These are phyloP conservation scores for Didymella exigua DNA, from an alignment of 2,329 filamentous ascomycete species.

Conservation along the genomic window DNA sequence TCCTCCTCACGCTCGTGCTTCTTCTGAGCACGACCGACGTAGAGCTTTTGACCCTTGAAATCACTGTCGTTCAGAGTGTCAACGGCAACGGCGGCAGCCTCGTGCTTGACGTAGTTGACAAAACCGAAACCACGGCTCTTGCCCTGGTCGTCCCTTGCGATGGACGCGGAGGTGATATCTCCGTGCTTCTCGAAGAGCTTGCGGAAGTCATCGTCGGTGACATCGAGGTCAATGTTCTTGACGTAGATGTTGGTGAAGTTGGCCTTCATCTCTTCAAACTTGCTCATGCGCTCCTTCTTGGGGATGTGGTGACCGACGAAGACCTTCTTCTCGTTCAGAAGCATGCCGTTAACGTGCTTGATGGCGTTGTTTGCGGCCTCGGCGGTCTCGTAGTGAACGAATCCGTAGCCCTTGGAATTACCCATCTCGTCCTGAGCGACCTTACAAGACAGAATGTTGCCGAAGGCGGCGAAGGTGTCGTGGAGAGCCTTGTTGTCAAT, in stretches of 20 bases:
- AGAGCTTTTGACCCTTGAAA: conserved; percentile 92
- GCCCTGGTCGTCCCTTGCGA: conserved; percentile 85
- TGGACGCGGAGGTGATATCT: conserved; percentile 92
- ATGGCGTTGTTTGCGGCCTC: conserved; percentile 96
- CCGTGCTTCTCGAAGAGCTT: conserved; percentile 89
- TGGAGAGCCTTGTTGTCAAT: conserved; percentile 99
- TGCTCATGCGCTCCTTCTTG: conserved; percentile 99
- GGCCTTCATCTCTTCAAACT: conserved; percentile 99
- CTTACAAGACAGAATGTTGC: conserved; percentile 99
- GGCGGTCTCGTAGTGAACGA: conserved; percentile 99
- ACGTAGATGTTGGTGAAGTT: conserved; percentile 99
- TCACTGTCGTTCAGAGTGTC: conserved; percentile 91
- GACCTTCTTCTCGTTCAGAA: conserved; percentile 99
- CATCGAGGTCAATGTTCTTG: conserved; percentile 91
- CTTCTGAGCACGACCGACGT: conserved; percentile 98
- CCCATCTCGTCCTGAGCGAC: conserved; percentile 96
- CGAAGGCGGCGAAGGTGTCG: conserved; percentile 97
- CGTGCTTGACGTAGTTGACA: conserved; percentile 93
- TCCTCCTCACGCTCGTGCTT: conserved; percentile 99
- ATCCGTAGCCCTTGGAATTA: conserved; percentile 98
- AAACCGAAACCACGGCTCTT: conserved; percentile 97
- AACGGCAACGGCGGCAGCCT: conserved; percentile 82
- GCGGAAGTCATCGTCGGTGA: conserved; percentile 92
- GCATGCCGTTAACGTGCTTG: conserved; percentile 99
- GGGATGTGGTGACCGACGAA: conserved; percentile 99